Conservation (phyloP, 352 stramenopile genomes). For the Plasmopara halstedii region DNA sequence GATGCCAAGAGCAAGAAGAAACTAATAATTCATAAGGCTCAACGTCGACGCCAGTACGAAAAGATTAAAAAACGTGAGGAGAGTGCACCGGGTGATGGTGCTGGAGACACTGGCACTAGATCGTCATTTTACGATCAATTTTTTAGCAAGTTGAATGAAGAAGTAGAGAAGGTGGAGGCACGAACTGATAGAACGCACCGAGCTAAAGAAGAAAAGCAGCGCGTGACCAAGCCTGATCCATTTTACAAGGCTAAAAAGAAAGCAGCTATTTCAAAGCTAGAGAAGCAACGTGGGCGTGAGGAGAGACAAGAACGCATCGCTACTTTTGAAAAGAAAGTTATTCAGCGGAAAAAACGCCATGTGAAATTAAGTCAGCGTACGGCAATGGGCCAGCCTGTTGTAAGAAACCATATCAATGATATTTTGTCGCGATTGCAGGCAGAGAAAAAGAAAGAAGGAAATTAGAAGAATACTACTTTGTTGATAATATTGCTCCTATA, state of each 20-base stretch:
- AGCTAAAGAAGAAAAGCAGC: constrained; percentile 14
- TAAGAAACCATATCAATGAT: constrained; percentile 82
- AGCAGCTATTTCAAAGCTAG: constrained; percentile 39
- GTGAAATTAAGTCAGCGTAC: constrained; percentile 81
- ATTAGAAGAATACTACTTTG: background rate
- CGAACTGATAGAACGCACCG: constrained; percentile 12
- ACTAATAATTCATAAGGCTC: constrained; percentile 70
- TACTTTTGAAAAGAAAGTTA: constrained; percentile 67
- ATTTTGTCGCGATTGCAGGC: constrained; percentile 64
- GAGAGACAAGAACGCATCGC: constrained; percentile 46
- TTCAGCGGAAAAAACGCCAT: constrained; percentile 78
- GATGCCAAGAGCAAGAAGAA: constrained; percentile 83
- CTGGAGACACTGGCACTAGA: constrained; percentile 11
- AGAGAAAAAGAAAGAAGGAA: constrained; percentile 33
- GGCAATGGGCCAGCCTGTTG: constrained; percentile 66
- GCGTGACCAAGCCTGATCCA: constrained; percentile 50
- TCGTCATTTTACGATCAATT: constrained; percentile 79
- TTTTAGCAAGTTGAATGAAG: constrained; percentile 45
- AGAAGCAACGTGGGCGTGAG: constrained; percentile 34
- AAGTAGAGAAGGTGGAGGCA: constrained; percentile 17
- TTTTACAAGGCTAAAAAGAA: constrained; percentile 85
- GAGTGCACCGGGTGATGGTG: constrained; percentile 6
- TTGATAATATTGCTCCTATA: constrained; percentile 2
- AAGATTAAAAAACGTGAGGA: constrained; percentile 70
- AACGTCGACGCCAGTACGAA: constrained; percentile 67